phyloP scores from a whole-genome alignment of 2,329 filamentous ascomycete genomes.

The Fusarium duplospermum region DNA sequence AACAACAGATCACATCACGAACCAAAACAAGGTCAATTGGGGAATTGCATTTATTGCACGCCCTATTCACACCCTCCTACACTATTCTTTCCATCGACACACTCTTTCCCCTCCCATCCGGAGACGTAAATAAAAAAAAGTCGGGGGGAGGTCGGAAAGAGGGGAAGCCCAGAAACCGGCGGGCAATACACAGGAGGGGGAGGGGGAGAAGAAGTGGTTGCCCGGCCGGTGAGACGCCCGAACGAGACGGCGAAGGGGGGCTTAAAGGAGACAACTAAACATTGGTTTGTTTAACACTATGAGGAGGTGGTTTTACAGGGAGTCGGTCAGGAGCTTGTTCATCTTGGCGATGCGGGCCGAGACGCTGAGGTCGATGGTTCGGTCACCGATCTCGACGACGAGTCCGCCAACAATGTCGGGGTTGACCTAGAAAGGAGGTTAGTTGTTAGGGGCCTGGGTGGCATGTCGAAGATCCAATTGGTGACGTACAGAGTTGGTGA shows the following conservation, averaged over 20 bases:
- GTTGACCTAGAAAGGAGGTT: conserved; percentile 74
- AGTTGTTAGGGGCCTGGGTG: conserved; percentile 16
- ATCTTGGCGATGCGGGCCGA: conserved; percentile 95
- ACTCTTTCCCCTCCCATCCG: conserved; percentile 33
- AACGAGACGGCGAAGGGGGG: conserved; percentile 23
- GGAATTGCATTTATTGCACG: conserved; percentile 46
- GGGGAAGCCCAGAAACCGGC: conserved; percentile 31
- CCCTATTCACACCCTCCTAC: conserved; percentile 46
- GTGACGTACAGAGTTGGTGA: conserved; percentile 81
- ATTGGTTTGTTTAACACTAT: conserved; percentile 36
- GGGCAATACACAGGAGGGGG: not conserved
- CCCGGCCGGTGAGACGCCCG: conserved; percentile 10
- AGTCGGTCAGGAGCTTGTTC: conserved; percentile 98
- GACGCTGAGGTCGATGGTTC: conserved; percentile 97
- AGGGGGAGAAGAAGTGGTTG: not conserved
- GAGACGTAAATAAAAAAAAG: conserved; percentile 35
- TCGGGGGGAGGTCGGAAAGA: conserved; percentile 4
- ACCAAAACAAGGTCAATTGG: conserved; percentile 18
- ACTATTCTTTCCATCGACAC: conserved; percentile 47
- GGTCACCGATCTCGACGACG: conserved; percentile 95
- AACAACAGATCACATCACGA: conserved; percentile 14
- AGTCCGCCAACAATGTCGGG: conserved; percentile 93
- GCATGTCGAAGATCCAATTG: not conserved
- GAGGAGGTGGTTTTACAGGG: conserved; percentile 77
- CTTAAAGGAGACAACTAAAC: conserved; percentile 35